Conservation (phyloP, 2,329 filamentous ascomycete species). For the Diplocarpon rosae region DNA sequence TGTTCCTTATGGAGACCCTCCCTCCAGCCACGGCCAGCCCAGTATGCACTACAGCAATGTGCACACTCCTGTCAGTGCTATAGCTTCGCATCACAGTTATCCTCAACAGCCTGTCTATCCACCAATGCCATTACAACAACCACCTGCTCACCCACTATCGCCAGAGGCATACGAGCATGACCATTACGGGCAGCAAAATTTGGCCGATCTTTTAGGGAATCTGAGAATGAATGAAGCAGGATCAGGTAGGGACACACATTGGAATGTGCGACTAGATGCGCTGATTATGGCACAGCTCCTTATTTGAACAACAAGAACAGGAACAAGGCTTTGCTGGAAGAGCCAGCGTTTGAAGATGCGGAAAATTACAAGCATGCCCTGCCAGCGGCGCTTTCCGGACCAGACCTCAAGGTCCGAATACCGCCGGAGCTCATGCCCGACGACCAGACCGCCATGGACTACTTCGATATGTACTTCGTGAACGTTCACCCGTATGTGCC, state of each 20-base stretch:
- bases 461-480: slow-evolving; percentile 83
- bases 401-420: slow-evolving; percentile 73
- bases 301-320: slow-evolving; percentile 60
- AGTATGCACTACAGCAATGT: slow-evolving; percentile 44
- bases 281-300: slow-evolving; percentile 45
- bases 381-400: slow-evolving; percentile 54
- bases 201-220: slow-evolving; percentile 73
- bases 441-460: slow-evolving; percentile 69
- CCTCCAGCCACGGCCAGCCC: slow-evolving; percentile 35
- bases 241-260: slow-evolving; percentile 49
- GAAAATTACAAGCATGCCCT: slow-evolving; percentile 64
- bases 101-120: slow-evolving; percentile 39
- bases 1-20: slow-evolving; percentile 30
- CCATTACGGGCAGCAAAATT: slow-evolving; percentile 56
- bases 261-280: not conserved
- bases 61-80: slow-evolving; percentile 36
- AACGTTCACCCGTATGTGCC: slow-evolving; percentile 91
- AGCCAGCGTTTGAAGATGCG: slow-evolving; percentile 55
- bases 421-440: slow-evolving; percentile 88
- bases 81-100: slow-evolving; percentile 42
- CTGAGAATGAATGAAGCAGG: slow-evolving; percentile 81
- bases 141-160: slow-evolving; percentile 27
- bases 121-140: slow-evolving; percentile 35
- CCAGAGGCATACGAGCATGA: slow-evolving; percentile 47
- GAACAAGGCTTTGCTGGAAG: slow-evolving; percentile 39